Base-by-base conservation (phyloP, 345 rosid species). In the Eucalyptus brandiana region DNA sequence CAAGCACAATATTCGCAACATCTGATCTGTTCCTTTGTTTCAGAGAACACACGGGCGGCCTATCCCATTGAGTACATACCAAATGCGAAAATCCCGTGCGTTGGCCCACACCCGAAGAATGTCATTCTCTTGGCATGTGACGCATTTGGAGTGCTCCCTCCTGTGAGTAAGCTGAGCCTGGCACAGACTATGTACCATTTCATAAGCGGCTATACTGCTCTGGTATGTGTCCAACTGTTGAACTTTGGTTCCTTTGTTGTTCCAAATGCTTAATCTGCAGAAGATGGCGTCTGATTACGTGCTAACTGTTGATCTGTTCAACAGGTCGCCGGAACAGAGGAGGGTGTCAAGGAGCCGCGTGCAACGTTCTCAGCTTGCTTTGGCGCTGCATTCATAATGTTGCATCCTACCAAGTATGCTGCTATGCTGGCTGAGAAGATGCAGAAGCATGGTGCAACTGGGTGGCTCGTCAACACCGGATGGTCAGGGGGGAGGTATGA, bases 291-390 rank as follows among this genome's bases (percentile, higher is more conserved):
- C 42, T 69, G 89, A 34, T 86, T 87, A 45, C 4, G 23, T 67
- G 83, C 23, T 47, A 34, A 16, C 45, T 12, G 7, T 3, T 72
- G 67, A 58, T 44, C 34, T 65, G 47, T 60, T 87, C 56, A 11
- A 50, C 49, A 97, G 99, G 99, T 97, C 8, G 98, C 99, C 48
- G 99, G 99, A 11, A 98, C 99, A 26, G 98, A 94, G 89, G 99
- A 98, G 6, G 99, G 99, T 15, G 93, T 97, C n/a, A 98, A 96
- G 93, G 99, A 98, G 91, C 99, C 98, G 83, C 87, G 92, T 6
- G 97, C 99, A 37, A 98, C 99, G 47, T 98, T 98, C 91, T 98
- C 99, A 47, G 98, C 99, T 69, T 98, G 99, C 92, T 98, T 98
- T 45, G 99, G 99, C 65, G 99, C 99, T 53, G 99, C 99, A 85